These are phyloP conservation scores for Alternaria panax DNA, from an alignment of 2,329 filamentous ascomycete genomes.

Conservation along the genomic window DNA sequence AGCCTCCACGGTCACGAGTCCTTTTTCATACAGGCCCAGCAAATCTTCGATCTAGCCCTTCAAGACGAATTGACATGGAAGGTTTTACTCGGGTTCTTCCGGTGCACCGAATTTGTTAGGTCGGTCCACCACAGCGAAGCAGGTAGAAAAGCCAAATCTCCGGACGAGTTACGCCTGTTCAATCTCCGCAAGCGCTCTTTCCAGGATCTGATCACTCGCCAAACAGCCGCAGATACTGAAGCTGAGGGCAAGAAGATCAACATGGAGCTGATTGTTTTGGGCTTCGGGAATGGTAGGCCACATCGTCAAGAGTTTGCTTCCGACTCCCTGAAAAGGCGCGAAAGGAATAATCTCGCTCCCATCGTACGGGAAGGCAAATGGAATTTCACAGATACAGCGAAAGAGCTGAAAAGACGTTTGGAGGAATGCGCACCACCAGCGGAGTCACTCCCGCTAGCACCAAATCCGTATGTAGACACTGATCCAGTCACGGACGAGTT, in stretches of 20 bases:
- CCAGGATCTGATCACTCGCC: background rate
- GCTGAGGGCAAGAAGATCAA: background rate
- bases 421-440: background rate
- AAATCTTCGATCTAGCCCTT: conserved; percentile 12
- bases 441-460: background rate
- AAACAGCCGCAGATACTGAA: background rate
- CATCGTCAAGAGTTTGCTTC: background rate
- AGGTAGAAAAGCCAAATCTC: background rate
- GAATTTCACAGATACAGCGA: background rate
- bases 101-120: conserved; percentile 11
- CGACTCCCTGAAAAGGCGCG: background rate
- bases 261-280: background rate
- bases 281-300: background rate
- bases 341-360: background rate
- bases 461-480: background rate
- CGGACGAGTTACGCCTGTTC: conserved; percentile 9
- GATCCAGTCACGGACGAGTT: background rate
- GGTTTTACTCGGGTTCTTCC: conserved; percentile 18
- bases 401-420: background rate
- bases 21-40: conserved; percentile 12
- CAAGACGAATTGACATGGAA: conserved; percentile 18
- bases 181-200: conserved; percentile 4
- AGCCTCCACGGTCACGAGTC: background rate
- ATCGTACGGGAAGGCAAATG: conserved; percentile 1
- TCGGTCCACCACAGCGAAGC: background rate